Evolutionary conservation across 129 eudicot species (phyloP).

Genomic region (Helianthus annuus): HanXRQr2.0-SUNRISE NC_035446.2:152834223-152834722

Average conservation of each 20-base stretch:
- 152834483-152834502: conserved; percentile 35
- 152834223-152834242: conserved; percentile 33
- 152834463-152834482: neutral
- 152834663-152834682: conserved; percentile 26
- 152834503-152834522: conserved; percentile 21
- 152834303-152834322: conserved; percentile 47
- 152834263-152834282: conserved; percentile 25
- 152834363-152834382: conserved; percentile 34
- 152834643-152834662: neutral
- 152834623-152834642: conserved; percentile 39
- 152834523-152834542: conserved; percentile 17
- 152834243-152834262: conserved; percentile 13
- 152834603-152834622: conserved; percentile 15
- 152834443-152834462: conserved; percentile 21
- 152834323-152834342: conserved; percentile 52
- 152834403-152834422: neutral
- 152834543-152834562: conserved; percentile 30
- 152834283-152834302: conserved; percentile 40
- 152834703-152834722: conserved; percentile 25
- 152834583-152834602: neutral
- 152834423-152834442: conserved; percentile 27
- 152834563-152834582: conserved; percentile 19
- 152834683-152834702: conserved; percentile 19
- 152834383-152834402: conserved; percentile 21
- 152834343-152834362: conserved; percentile 43